Evolutionary conservation across 441 rosid species (phyloP), one percentile per base, ranked within the genome.

Genomic region (Euphorbia schlechtendalii): DNA sequence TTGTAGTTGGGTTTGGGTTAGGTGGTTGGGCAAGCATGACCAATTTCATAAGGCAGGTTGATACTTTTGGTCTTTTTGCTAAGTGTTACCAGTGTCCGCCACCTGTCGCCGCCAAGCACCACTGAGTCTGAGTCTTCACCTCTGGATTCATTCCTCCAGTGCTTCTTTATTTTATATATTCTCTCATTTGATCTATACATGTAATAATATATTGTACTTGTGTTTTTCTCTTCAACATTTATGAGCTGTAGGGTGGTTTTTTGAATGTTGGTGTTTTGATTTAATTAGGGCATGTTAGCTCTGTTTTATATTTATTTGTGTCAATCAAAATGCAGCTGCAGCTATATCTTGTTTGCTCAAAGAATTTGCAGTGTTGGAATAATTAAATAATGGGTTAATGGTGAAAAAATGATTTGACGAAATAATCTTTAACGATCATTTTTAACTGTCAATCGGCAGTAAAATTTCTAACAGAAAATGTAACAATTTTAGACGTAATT

Each of bases 1-100:
- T 93, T 0, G 81, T 93, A 18, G 90, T 87, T 2, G 99, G 99
- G 5, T 93, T 93, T n/a, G 99, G 99, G 66, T 82, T 90, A 30
- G 99, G 99, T 28, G 99, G 99, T 51, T 93, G 99, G 99, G 99
- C 99, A 1, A 93, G 99, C 74, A 64, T 93, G 56, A 80, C 84
- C 74, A 90, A 90, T 74, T 93, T 93, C 70, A 78, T 93, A 65
- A 79, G 62, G 66, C 99, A 93, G 73, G 81, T 93, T 2, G 86
- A 93, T 41, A 82, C 91, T 1, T 93, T 93, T 64, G 99, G 99
- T 36, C 90, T 93, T 24, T 90, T 93, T 24, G 91, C 97, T 1
- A 90, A 87, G 81, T 90, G 99, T 83, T 93, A 93, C 77, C 99
- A 93, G 75, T 93, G 99, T 82, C 89, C 91, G 64, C 72, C 89